Percentiles rank a stretch among this genome's conserved stretches.
phyloP scores from a whole-genome alignment of 2,329 filamentous ascomycete species.

The Aschersonia sp. region DNA sequence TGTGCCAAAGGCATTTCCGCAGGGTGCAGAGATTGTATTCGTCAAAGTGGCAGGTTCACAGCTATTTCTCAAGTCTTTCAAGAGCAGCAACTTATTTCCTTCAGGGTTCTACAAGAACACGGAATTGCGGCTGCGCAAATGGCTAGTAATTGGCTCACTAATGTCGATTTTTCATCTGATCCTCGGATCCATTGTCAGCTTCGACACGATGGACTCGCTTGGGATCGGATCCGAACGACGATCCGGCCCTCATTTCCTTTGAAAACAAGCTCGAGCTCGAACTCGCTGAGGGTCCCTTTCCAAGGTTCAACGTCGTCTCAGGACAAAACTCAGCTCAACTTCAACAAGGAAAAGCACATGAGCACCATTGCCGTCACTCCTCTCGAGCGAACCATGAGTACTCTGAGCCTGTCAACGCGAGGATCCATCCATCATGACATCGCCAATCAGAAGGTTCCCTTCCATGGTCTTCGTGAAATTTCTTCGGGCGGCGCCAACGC shows the following conservation, averaged over 20 bases:
- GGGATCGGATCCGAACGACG: not conserved
- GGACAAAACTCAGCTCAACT: not conserved
- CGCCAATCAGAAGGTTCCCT: not conserved
- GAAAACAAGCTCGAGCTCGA: not conserved
- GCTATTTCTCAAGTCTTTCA: no score
- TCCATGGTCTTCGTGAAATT: not conserved
- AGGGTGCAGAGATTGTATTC: no score
- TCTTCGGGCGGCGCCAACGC: not conserved
- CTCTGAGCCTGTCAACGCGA: not conserved
- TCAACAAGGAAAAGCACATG: not conserved
- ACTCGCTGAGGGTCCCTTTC: not conserved
- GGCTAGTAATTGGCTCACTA: conserved; percentile 3
- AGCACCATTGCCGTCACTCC: not conserved
- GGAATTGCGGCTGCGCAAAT: not conserved
- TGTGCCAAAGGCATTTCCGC: no score
- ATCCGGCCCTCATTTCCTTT: not conserved
- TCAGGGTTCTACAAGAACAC: no score
- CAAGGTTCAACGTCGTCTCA: not conserved
- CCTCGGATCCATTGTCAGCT: not conserved
- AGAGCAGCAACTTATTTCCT: no score
- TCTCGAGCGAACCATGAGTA: not conserved
- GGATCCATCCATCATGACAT: not conserved
- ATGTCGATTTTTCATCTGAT: not conserved
- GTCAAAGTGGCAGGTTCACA: no score
- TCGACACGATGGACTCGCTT: not conserved